A percentile compares a stretch with the other conserved stretches of the same genome.
Conservation (phyloP, 2,329 filamentous ascomycete genomes). For the Raffaelea deltoideospora region DNA sequence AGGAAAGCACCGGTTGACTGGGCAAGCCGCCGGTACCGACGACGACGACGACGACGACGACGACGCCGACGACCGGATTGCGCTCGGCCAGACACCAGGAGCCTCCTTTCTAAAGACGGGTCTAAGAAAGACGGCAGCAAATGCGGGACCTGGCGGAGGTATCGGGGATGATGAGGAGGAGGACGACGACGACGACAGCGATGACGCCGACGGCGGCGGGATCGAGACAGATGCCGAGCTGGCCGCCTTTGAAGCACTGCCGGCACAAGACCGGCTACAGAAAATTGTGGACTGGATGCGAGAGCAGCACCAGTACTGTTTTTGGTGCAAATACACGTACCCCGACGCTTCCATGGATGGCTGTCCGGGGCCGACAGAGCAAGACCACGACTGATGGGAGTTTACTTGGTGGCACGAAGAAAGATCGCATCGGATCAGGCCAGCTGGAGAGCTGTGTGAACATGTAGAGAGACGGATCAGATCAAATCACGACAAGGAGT, state of each 20-base stretch:
- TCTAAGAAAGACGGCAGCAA: slow-evolving; percentile 32
- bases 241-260: slow-evolving; percentile 60
- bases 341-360: slow-evolving; percentile 62
- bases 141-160: no score
- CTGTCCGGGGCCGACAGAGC: slow-evolving; percentile 76
- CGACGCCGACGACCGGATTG: slow-evolving; percentile 73
- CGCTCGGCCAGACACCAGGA: slow-evolving; percentile 50
- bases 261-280: slow-evolving; percentile 48
- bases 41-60: slow-evolving; percentile 57
- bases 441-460: no score
- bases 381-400: slow-evolving; percentile 60
- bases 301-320: slow-evolving; percentile 66
- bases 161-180: slow-evolving; percentile 56
- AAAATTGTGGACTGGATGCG: slow-evolving; percentile 56
- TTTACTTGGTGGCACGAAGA: no score
- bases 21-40: slow-evolving; percentile 8
- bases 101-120: slow-evolving; percentile 14
- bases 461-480: no score
- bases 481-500: no score
- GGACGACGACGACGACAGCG: slow-evolving; percentile 45
- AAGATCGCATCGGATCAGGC: no score
- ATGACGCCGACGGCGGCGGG: slow-evolving; percentile 28
- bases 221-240: slow-evolving; percentile 58
- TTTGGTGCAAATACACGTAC: slow-evolving; percentile 88
- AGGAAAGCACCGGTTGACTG: background rate